Evolutionary conservation across 495 filamentous ascomycete genomes (phyloP), one percentile per base, ranked within the genome.

Genomic region (Neurospora cerealis): DNA sequence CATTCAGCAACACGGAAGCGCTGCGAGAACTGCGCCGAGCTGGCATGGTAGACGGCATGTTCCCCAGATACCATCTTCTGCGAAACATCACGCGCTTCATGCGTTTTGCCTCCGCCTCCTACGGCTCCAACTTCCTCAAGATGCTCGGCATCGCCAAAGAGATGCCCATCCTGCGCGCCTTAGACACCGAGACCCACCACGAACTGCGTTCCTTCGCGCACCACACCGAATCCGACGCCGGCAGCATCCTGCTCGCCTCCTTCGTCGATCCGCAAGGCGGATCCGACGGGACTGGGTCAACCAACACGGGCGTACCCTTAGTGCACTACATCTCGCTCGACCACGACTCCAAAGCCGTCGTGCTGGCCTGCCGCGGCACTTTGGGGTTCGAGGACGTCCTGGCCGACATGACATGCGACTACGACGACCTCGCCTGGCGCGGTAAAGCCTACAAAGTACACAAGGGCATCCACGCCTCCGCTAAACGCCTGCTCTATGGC

Each of bases 391-490:
- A 94, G 76, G 92, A 95, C 75, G 88, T 94, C 15, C 85, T 95
- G 19, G 92, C 92, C 13, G 92, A 95, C 75, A 89, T 94, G 87
- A 91, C 91, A 41, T 95, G 92, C 78, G 92, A 94, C 72, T 95
- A 93, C 73, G 91, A 93, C 75, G 88, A 91, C 69, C 85, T 95
- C 0, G 75, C 84, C 39, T 92, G 91, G 86, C 87, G 90, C 70
- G 91, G 90, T 17, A 88, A 85, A 70, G 78, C 79, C 4, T 94
- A 93, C 82, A 90, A 91, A 71, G 91, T 93, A 0, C 92, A 95
- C 81, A 94, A 93, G 78, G 92, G 92, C n/a, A 92, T 95, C 76
- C 89, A 93, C 75, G 91, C 92, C 15, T 93, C 91, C 4, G 92
- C 92, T 4, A 84, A 88, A 34, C 87, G 92, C 7, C 84, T 95